phyloP scores from a whole-genome alignment of 2,329 filamentous ascomycete species.

The Rugonectria rugulosa region DNA sequence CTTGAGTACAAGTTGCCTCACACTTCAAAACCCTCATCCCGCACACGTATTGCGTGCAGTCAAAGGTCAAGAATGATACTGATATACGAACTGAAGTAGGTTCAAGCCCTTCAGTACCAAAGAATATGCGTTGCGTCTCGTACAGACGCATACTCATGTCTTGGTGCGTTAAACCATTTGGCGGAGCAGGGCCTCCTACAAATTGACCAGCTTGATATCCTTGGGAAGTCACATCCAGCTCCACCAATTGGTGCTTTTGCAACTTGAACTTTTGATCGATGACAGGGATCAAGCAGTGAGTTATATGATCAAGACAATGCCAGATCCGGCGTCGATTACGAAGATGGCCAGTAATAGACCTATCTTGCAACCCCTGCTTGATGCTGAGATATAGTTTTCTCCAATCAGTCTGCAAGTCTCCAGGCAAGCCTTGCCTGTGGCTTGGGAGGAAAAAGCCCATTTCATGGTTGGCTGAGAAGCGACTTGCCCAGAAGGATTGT shows the following conservation, averaged over 20 bases:
- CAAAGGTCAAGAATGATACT: neutral
- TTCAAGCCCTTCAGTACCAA: neutral
- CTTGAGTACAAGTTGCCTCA: no score
- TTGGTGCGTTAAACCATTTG: accelerated
- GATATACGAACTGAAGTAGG: neutral
- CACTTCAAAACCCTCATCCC: neutral
- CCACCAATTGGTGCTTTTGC: neutral
- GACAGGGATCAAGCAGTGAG: neutral
- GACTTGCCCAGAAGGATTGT: constrained; percentile 22
- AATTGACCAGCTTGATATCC: neutral
- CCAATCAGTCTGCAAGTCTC: neutral
- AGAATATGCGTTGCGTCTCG: neutral
- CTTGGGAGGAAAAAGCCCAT: constrained; percentile 5
- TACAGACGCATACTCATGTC: neutral
- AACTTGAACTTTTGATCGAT: neutral
- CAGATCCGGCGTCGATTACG: constrained; percentile 2
- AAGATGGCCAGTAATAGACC: neutral
- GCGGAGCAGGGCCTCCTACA: neutral
- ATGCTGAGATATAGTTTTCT: constrained; percentile 1
- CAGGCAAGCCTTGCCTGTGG: accelerated
- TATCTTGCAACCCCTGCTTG: neutral
- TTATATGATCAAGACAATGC: neutral
- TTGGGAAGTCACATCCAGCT: neutral
- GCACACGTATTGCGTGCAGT: neutral
- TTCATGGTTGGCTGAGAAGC: constrained; percentile 6